phyloP scores from a whole-genome alignment of 495 filamentous ascomycete genomes.

The Darksidea phi region DNA sequence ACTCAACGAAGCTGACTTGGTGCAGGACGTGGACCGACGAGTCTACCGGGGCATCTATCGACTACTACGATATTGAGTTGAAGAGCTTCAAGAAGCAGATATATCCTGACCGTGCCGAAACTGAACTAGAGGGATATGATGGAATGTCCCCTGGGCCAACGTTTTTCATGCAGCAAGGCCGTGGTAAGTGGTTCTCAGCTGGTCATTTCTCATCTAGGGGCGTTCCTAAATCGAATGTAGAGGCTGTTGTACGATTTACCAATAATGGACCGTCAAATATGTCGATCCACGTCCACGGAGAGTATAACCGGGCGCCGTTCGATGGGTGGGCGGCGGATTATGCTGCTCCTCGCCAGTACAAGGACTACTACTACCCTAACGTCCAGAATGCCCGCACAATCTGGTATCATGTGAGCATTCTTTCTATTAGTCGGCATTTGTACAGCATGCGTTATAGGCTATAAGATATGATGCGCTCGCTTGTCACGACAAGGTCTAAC shows the following conservation, averaged over 20 bases:
- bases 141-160: constrained; percentile 52
- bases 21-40: constrained; percentile 16
- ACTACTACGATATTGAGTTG: constrained; percentile 50
- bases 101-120: constrained; percentile 46
- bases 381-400: constrained; percentile 48
- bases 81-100: constrained; percentile 46
- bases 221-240: constrained; percentile 13
- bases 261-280: constrained; percentile 44
- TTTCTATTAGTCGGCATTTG: no score
- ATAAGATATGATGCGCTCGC: no score
- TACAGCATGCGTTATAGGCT: no score
- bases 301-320: constrained; percentile 41
- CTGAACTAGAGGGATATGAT: constrained; percentile 50
- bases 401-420: constrained; percentile 56
- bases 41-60: constrained; percentile 27
- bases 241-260: constrained; percentile 51
- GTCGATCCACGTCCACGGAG: constrained; percentile 51
- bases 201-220: neutral
- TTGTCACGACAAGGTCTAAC: no score
- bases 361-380: constrained; percentile 58
- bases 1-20: neutral
- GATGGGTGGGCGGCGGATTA: constrained; percentile 56
- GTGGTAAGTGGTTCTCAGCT: constrained; percentile 23
- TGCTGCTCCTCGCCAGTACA: constrained; percentile 49
- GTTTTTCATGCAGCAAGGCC: constrained; percentile 45